Evolutionary conservation across 139 green algal species (phyloP).

Genomic region (Coelastrella sp.): DNA sequence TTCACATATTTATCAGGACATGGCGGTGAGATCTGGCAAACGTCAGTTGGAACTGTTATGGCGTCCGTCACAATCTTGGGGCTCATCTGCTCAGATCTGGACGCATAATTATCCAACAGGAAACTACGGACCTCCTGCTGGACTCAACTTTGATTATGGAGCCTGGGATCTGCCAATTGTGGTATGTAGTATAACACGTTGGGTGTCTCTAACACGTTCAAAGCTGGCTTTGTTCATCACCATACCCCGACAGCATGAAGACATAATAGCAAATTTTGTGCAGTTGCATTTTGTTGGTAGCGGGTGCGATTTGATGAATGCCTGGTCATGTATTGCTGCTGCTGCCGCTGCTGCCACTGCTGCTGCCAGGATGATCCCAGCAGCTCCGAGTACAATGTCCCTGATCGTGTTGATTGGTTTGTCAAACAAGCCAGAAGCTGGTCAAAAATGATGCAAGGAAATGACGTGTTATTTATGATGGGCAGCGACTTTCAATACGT

Average conservation of each 20-base stretch:
- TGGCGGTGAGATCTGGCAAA: neutral
- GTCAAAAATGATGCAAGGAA: conserved; percentile 52
- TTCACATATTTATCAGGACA: too few relatives aligned
- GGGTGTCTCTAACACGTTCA: too few relatives aligned
- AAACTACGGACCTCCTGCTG: conserved; percentile 82
- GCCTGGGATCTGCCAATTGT: conserved; percentile 65
- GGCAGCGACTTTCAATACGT: conserved; percentile 87
- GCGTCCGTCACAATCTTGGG: conserved; percentile 68
- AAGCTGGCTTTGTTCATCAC: too few relatives aligned
- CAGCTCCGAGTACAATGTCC: conserved; percentile 84
- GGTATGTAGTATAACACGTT: too few relatives aligned
- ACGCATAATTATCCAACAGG: conserved; percentile 63
- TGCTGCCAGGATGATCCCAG: conserved; percentile 74
- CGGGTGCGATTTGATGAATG: too few relatives aligned
- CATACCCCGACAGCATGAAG: too few relatives aligned
- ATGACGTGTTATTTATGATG: conserved; percentile 90
- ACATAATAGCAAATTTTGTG: too few relatives aligned
- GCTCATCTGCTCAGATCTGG: conserved; percentile 55
- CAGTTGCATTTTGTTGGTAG: too few relatives aligned
- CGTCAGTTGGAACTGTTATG: conserved; percentile 82
- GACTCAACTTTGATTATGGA: conserved; percentile 83
- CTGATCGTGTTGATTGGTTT: conserved; percentile 81
- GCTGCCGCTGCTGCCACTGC: neutral
- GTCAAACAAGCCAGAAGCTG: conserved; percentile 56
- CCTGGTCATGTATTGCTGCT: too few relatives aligned